phyloP scores from a whole-genome alignment of 768 basidiomycete species.

The Termitomyces sp. region DNA sequence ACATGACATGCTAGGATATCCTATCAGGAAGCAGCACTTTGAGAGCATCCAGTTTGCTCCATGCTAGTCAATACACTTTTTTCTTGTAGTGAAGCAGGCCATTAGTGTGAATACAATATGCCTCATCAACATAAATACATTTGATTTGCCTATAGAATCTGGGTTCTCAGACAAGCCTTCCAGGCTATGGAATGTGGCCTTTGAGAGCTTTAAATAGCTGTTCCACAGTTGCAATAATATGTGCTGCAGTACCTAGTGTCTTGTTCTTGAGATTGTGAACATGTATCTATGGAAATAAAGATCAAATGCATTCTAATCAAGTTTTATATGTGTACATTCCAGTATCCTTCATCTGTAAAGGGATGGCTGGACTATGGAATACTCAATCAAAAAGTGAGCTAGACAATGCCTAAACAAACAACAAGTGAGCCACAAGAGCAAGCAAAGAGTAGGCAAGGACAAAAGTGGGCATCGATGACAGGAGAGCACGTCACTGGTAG shows the following conservation, averaged over 20 bases:
- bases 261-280: not conserved
- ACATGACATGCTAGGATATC: not conserved
- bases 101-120: constrained; percentile 16
- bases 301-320: too few relatives aligned
- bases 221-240: constrained; percentile 10
- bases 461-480: too few relatives aligned
- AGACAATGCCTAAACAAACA: too few relatives aligned
- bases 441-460: too few relatives aligned
- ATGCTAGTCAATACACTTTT: constrained; percentile 21
- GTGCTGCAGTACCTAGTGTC: not conserved
- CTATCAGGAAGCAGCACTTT: not conserved
- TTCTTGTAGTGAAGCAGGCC: constrained; percentile 18
- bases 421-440: too few relatives aligned
- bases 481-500: too few relatives aligned
- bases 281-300: not conserved
- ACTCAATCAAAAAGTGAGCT: too few relatives aligned
- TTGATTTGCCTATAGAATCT: constrained; percentile 5
- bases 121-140: constrained; percentile 21
- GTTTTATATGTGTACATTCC: not conserved
- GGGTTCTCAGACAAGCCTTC: not conserved
- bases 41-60: constrained; percentile 6
- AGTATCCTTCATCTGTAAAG: constrained; percentile 13
- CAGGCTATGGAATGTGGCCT: constrained; percentile 13
- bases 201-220: constrained; percentile 11
- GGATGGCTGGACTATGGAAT: too few relatives aligned